Base-by-base conservation (phyloP, 116 monocot genomes). In the Phalaenopsis hybrid region DNA sequence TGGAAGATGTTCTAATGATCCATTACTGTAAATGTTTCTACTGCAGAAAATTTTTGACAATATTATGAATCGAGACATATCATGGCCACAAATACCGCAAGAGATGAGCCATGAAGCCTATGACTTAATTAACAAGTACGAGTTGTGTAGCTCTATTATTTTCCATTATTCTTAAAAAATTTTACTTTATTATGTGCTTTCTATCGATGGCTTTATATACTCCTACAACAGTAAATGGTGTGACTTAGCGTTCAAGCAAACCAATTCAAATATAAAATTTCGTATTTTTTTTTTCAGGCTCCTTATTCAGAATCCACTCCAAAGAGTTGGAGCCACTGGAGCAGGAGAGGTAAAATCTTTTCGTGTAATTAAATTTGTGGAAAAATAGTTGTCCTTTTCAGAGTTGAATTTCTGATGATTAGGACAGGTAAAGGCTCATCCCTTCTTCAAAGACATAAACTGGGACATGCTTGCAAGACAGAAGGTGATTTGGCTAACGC, bases 31-130 rank as follows among this genome's bases (percentile, higher is more conserved):
- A 25, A 0, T 51, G 72, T 77, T 18, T 91, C 59, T 75, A 50
- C 31, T 94, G 88, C 98, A 98, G 98, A 91, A 89, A 90, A 92
- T 99, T 80, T 99, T 99, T 89, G 99, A 99, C 44, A 99, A 99
- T 78, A 99, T 99, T 52, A 99, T 99, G 93, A 99, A 99, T 81
- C 86, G 87, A 63, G 93, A 93, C 86, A 95, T 99, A 86, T 85
- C 95, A 0, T 99, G 99, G 95, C 99, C 99, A 63, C 83, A 85
- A 11, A 81, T 93, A 65, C 95, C 95, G 15, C 91, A 93, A 34
- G 99, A 99, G 82, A 88, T 99, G 88, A 92, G 88, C 81, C 59
- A 44, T 74, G 93, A 99, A 81, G 95, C 92, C 45, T 79, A 83
- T 87, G 99, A 99, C 81, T 85, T 99, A 86, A 91, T 99, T 85